phyloP scores from a whole-genome alignment of 2,329 filamentous ascomycete species.

The Dactylellina sp. region DNA sequence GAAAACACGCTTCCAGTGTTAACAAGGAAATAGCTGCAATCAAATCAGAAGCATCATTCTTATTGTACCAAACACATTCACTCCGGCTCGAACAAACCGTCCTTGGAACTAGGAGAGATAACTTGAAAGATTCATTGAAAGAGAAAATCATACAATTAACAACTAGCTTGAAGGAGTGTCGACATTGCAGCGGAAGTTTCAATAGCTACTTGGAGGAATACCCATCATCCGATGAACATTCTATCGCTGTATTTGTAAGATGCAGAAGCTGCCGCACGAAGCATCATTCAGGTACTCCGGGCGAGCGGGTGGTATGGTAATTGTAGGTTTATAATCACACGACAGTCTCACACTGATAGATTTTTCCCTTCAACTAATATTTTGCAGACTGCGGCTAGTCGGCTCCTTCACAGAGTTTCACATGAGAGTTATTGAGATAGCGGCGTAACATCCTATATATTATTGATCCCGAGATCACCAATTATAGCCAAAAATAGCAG shows the following conservation, averaged over 20 bases:
- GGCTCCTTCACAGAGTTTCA: too few relatives aligned
- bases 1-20: neutral
- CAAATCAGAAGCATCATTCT: neutral
- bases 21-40: neutral
- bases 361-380: neutral
- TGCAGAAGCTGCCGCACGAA: constrained; percentile 29
- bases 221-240: neutral
- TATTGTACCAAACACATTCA: neutral
- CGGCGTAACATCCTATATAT: too few relatives aligned
- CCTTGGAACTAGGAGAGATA: neutral
- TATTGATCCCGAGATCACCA: too few relatives aligned
- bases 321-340: neutral
- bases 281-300: neutral
- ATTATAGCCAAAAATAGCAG: too few relatives aligned
- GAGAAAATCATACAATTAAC: neutral
- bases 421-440: too few relatives aligned
- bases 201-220: constrained; percentile 3
- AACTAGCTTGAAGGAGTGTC: neutral
- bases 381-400: too few relatives aligned
- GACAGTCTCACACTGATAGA: neutral
- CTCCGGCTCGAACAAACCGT: neutral
- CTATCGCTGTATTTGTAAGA: constrained; percentile 1
- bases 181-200: constrained; percentile 10
- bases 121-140: neutral
- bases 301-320: neutral